Base-by-base conservation (phyloP, 1,284 basidiomycete species). In the Malassezia japonica region DNA sequence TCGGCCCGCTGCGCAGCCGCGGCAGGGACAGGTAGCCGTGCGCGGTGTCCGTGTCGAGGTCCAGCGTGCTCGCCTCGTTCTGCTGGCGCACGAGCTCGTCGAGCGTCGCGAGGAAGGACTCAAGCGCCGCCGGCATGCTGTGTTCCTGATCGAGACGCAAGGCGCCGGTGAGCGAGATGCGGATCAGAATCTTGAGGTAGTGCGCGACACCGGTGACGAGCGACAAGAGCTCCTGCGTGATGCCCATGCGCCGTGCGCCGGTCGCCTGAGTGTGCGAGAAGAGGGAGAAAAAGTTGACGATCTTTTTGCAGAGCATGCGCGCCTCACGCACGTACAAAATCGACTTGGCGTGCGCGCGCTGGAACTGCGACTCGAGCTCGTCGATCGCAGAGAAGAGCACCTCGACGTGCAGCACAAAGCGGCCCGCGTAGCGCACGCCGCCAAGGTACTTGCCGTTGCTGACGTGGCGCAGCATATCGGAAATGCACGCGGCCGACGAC, bases 241-340 rank as follows among this genome's bases (percentile, higher is more conserved):
- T 94, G 56, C 86, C 86, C 83, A 89, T 87, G 63, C 87, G 78
- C 48, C 85, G 81, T 9, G 86, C 82, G 32, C 86, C 87, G 1
- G 86, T 87, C 74, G 91, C 87, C 75, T 92, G 89, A 13, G 88
- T 90, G 74, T 94, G 89, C n/a, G 89, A 92, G 40, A 99, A 79
- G 38, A 96, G 79, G 6, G 90, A 95, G 77, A 99, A 96, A 50
- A 99, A 83, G 76, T 96, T 94, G 70, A 98, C 94, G 4, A 92
- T 94, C 77, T 96, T 96, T 58, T 94, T 86, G 76, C 92, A 99
- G 21, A 99, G 81, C 84, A 96, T 90, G 60, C 94, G 85, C 35
- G 94, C 91, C 77, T 98, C 92, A 38, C 94, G 83, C 48, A 95
- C 87, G 75, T 98, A 92, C 38, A 90, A 89, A 83, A 96, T 92